Evolutionary conservation across 2,329 filamentous ascomycete genomes (phyloP), one percentile per base, ranked within the genome.

Genomic region (Pseudofabraea citricarpa): DNA sequence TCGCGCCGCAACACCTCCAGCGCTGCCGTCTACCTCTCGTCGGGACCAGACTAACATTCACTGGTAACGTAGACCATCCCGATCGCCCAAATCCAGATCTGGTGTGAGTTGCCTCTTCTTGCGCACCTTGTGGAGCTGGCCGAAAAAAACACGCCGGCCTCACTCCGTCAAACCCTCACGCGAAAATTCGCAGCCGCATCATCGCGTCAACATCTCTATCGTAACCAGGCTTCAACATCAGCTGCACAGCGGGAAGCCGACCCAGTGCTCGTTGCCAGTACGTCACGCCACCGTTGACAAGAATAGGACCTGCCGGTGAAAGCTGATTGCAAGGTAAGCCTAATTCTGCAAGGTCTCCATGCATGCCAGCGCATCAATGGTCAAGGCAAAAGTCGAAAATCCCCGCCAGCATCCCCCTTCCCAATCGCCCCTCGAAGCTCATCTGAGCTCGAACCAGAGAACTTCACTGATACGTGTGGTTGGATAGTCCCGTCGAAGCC

Each of bases 311-410:
- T 44, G 40, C 48, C 43, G 50, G 52, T 51, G 48, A n/a, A 56
- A 57, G 55, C 49, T 52, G 52, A 58, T 54, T 55, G 46, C 56
- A 53, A 59, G 57, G 58, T 62, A 57, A 55, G 57, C 56, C 55
- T 59, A 54, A 55, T 54, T 55, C 54, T 56, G 49, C 55, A 56
- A 53, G 47, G 50, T 46, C 48, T 38, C 36, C 44, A 58, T 61
- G 58, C 58, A 59, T 53, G 56, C 51, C 57, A 61, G 51, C 59
- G 55, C 59, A 60, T 61, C 55, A 52, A 56, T 59, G 56, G 57
- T 56, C 52, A 40, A 55, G 50, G 52, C 46, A 40, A 61, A 54
- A 57, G 41, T 23, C 44, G 48, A 51, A 52, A 52, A 47, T 49
- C 50, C 44, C 45, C 51, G 51, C 51, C 50, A 54, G 48, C 41